Percentiles rank a stretch among this genome's conserved stretches.
These are phyloP conservation scores for Tinospora cordifolia DNA, from an alignment of 164 flowering plant species.

Conservation along the genomic window DNA sequence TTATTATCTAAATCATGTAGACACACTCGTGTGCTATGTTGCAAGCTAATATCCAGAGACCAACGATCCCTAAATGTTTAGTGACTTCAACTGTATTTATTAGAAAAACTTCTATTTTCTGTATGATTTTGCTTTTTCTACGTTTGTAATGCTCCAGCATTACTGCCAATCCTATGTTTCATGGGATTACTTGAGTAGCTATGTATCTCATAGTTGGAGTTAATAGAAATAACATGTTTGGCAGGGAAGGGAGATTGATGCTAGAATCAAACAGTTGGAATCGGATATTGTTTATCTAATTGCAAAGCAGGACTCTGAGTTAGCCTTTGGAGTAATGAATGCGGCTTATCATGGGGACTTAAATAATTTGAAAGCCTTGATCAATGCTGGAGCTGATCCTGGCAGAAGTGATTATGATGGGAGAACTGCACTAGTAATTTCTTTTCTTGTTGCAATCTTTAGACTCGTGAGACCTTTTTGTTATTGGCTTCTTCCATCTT, in stretches of 20 bases:
- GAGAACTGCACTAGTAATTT: constrained; percentile 47
- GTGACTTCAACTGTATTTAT: no score
- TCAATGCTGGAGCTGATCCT: constrained; percentile 55
- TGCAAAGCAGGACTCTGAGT: constrained; percentile 48
- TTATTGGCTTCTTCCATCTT: no score
- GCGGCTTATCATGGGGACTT: constrained; percentile 56
- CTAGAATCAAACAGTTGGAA: constrained; percentile 34
- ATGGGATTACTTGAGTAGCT: no score
- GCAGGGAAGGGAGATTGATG: constrained; percentile 43
- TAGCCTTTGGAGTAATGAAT: constrained; percentile 44
- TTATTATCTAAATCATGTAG: not conserved
- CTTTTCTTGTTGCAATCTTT: not conserved
- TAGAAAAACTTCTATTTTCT: no score
- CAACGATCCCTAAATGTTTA: no score
- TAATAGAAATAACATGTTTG: not conserved
- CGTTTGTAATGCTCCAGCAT: not conserved
- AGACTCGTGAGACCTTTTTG: no score
- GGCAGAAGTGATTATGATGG: constrained; percentile 55
- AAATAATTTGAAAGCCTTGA: constrained; percentile 35
- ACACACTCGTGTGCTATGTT: no score
- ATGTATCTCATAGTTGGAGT: no score
- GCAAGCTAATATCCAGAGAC: no score
- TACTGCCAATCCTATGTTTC: not conserved
- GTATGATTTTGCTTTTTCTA: no score
- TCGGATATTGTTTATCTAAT: constrained; percentile 41